A percentile compares a stretch with the other conserved stretches of the same genome.
Evolutionary conservation across 2,329 filamentous ascomycete genomes (phyloP).

Genomic region (Pestalotiopsis sp.): DNA sequence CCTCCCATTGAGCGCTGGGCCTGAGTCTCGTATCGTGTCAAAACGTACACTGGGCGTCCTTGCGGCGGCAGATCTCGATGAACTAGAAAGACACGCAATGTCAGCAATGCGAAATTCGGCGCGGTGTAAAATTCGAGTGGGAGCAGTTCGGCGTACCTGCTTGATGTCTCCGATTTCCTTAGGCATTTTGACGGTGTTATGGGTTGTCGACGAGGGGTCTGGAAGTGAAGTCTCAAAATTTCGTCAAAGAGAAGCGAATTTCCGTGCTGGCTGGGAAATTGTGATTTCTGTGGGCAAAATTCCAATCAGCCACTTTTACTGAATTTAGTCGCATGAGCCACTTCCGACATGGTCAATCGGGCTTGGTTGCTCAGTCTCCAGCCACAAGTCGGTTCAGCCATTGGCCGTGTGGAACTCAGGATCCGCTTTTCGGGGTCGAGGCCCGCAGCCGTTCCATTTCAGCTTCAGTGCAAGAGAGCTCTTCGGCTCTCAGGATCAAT

Average conservation of each 20-base stretch:
- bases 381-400: too few species aligned
- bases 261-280: not conserved
- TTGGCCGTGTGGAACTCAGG: too few species aligned
- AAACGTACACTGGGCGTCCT: slow-evolving; percentile 97
- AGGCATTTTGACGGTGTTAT: slow-evolving; percentile 81
- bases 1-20: slow-evolving; percentile 1
- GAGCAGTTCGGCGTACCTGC: slow-evolving; percentile 53
- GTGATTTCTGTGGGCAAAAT: slow-evolving; percentile 11
- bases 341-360: not conserved
- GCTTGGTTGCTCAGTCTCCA: not conserved
- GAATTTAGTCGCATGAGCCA: not conserved
- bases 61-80: slow-evolving; percentile 99
- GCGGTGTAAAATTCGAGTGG: not conserved
- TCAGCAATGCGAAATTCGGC: slow-evolving; percentile 18
- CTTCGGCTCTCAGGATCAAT: not conserved
- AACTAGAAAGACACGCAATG: slow-evolving; percentile 63
- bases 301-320: not conserved
- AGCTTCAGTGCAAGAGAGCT: not conserved
- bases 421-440: not conserved
- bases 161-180: slow-evolving; percentile 98
- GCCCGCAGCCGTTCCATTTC: not conserved
- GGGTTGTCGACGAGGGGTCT: not conserved
- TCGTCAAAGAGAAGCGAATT: slow-evolving; percentile 6
- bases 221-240: slow-evolving; percentile 1
- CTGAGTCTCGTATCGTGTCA: not conserved